Conservation (phyloP, 768 basidiomycete species). For the Tulasnella sp. region DNA sequence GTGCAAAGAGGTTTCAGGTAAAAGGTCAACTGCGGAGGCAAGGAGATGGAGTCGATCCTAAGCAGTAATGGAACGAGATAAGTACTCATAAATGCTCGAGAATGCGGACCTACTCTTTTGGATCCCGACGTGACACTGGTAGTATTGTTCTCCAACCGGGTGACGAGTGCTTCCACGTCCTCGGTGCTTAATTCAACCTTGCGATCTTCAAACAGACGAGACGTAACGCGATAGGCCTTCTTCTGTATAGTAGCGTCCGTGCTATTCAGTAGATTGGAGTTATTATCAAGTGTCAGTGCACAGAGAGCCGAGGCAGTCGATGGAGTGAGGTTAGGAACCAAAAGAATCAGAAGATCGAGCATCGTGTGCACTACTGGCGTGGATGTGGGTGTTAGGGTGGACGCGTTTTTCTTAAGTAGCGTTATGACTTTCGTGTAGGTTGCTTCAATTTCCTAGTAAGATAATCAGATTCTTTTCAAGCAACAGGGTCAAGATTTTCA, state of each 20-base stretch:
- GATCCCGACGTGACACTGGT: slow-evolving; percentile 65
- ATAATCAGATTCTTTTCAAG: background rate
- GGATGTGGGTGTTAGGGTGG: slow-evolving; percentile 25
- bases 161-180: slow-evolving; percentile 42
- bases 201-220: slow-evolving; percentile 52
- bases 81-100: slow-evolving; percentile 3
- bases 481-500: slow-evolving; percentile 16
- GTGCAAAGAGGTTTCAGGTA: slow-evolving; percentile 63
- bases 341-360: slow-evolving; percentile 69
- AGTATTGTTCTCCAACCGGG: slow-evolving; percentile 49
- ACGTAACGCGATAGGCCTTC: slow-evolving; percentile 80
- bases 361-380: slow-evolving; percentile 25
- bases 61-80: background rate
- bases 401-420: slow-evolving; percentile 54
- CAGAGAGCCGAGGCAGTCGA: slow-evolving; percentile 53
- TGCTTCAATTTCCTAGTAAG: slow-evolving; percentile 51
- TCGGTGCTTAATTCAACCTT: slow-evolving; percentile 36
- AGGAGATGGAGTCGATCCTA: slow-evolving; percentile 79
- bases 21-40: slow-evolving; percentile 46
- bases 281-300: slow-evolving; percentile 46
- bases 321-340: slow-evolving; percentile 59
- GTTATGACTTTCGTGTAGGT: slow-evolving; percentile 68
- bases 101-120: slow-evolving; percentile 49
- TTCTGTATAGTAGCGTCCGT: slow-evolving; percentile 87
- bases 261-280: slow-evolving; percentile 49